phyloP scores from a whole-genome alignment of 768 basidiomycete genomes.

The Phlebiopsis flavidoalba region DNA sequence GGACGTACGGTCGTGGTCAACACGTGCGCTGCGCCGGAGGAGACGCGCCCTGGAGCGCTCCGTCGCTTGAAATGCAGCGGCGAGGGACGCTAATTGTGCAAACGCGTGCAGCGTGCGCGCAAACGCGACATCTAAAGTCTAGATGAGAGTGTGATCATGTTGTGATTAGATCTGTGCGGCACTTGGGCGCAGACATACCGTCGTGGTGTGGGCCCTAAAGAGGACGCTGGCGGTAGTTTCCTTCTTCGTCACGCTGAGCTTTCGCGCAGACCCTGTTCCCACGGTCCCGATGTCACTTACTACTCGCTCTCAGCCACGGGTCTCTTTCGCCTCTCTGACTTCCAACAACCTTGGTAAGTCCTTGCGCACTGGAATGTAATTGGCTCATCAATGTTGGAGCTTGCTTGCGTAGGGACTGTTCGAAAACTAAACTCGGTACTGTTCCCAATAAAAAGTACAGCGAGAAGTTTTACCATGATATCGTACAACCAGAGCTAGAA shows the following conservation, averaged over 20 bases:
- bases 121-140: background rate
- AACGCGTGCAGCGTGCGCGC: background rate
- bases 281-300: slow-evolving; percentile 27
- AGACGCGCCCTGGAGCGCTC: background rate
- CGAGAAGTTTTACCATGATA: slow-evolving; percentile 82
- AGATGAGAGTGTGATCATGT: background rate
- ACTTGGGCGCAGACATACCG: background rate
- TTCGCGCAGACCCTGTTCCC: slow-evolving; percentile 14
- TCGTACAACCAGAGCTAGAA: slow-evolving; percentile 72
- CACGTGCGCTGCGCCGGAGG: background rate
- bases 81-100: background rate
- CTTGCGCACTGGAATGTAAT: slow-evolving; percentile 10
- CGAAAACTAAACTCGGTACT: slow-evolving; percentile 71
- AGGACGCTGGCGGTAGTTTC: background rate
- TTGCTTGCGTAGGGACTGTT: slow-evolving; percentile 28
- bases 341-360: slow-evolving; percentile 76
- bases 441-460: slow-evolving; percentile 86
- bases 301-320: slow-evolving; percentile 32
- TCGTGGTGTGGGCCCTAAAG: background rate
- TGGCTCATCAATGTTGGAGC: background rate
- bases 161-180: background rate
- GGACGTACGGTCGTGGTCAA: background rate
- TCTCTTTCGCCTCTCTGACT: slow-evolving; percentile 71
- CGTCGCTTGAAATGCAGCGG: background rate
- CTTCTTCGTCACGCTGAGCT: background rate